These are phyloP conservation scores for Corniculantispora saksenae DNA, from an alignment of 2,329 filamentous ascomycete species.

Conservation along the genomic window DNA sequence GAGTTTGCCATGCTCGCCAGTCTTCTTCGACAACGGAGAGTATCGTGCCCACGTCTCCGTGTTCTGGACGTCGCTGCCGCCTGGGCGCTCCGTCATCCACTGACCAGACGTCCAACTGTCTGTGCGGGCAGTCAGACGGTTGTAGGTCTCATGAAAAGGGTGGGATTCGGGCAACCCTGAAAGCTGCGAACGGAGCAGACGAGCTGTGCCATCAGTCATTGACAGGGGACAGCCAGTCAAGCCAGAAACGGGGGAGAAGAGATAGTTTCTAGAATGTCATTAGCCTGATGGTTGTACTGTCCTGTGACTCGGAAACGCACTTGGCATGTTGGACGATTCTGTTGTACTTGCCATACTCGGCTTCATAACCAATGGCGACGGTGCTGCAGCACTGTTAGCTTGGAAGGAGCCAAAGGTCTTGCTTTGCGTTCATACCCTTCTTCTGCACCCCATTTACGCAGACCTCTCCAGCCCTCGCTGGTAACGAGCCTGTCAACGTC, in stretches of 20 bases:
- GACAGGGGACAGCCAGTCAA: conserved; percentile 21
- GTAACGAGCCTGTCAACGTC: conserved; percentile 20
- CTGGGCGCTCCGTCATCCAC: conserved; percentile 23
- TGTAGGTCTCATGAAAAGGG: conserved; percentile 19
- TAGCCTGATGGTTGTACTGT: neutral
- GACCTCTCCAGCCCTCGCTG: conserved; percentile 20
- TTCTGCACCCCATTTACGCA: conserved; percentile 17
- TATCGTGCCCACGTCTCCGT: conserved; percentile 21
- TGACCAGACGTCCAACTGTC: conserved; percentile 21
- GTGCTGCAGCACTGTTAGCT: conserved; percentile 2
- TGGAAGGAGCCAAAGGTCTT: neutral
- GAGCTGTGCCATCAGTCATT: conserved; percentile 21
- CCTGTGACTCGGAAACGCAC: neutral
- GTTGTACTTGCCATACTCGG: conserved; percentile 16
- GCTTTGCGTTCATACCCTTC: conserved; percentile 6
- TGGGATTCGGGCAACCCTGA: conserved; percentile 14
- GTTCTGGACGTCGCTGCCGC: conserved; percentile 22
- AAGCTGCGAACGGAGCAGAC: conserved; percentile 14
- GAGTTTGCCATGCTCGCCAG: conserved; percentile 3
- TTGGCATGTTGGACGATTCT: conserved; percentile 19
- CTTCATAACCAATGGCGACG: conserved; percentile 19
- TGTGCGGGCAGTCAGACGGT: conserved; percentile 9
- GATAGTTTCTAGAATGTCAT: conserved; percentile 13
- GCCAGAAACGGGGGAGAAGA: conserved; percentile 16
- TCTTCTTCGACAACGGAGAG: neutral